A percentile compares a stretch with the other conserved stretches of the same genome.
Evolutionary conservation across 805 yeast genomes (phyloP).

Genomic region (Debaryomyces tyrocola): DNA sequence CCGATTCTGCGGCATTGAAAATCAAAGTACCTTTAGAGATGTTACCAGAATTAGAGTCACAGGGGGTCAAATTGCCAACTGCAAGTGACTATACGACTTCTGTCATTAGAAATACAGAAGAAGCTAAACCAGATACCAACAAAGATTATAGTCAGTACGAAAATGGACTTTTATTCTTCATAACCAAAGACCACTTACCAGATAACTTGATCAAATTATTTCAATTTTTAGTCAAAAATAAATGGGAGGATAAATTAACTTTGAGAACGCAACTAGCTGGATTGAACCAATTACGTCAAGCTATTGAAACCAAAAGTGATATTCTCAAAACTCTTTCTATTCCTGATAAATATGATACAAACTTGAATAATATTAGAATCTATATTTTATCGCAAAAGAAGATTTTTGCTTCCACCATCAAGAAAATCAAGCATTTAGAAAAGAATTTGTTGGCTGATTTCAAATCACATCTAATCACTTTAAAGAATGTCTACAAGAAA

Average conservation of each 20-base stretch:
- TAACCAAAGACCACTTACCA: constrained; percentile 37
- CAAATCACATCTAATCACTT: constrained; percentile 45
- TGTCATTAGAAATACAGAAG: constrained; percentile 14
- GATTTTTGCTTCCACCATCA: constrained; percentile 46
- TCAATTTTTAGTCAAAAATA: constrained; percentile 50
- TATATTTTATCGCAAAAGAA: constrained; percentile 52
- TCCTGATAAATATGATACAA: constrained; percentile 16
- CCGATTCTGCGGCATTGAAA: constrained; percentile 60
- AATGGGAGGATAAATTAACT: constrained; percentile 47
- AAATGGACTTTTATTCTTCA: constrained; percentile 42
- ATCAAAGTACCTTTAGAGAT: constrained; percentile 49
- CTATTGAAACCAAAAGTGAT: constrained; percentile 51
- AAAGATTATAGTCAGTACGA: constrained; percentile 14
- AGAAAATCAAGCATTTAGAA: constrained; percentile 46
- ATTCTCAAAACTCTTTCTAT: constrained; percentile 29
- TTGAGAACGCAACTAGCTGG: constrained; percentile 64
- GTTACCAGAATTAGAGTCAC: constrained; percentile 27
- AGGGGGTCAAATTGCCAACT: constrained; percentile 40
- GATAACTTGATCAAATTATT: constrained; percentile 52
- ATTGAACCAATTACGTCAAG: constrained; percentile 49
- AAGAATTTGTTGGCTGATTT: constrained; percentile 38
- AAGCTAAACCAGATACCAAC: constrained; percentile 3
- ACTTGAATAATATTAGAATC: constrained; percentile 30
- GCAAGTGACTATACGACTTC: constrained; percentile 41
- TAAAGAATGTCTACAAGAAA: constrained; percentile 56